A percentile compares a stretch with the other conserved stretches of the same genome.
These are phyloP conservation scores for Cucurbita moschata DNA, from an alignment of 306 rosid species.

Conservation along the genomic window DNA sequence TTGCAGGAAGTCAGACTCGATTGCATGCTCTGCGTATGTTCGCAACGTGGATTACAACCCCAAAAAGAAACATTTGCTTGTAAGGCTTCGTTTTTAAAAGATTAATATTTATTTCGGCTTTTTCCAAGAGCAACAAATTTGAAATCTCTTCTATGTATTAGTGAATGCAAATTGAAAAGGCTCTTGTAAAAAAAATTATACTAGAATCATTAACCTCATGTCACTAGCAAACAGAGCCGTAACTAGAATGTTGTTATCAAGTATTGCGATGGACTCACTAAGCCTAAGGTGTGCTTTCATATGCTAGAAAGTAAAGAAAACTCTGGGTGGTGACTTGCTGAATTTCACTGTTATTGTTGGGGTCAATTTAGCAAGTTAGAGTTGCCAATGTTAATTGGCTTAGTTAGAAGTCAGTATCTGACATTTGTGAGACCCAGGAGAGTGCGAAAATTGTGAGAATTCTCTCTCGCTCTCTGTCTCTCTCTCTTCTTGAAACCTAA, in stretches of 20 bases:
- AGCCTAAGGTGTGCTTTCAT: neutral
- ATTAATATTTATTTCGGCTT: neutral
- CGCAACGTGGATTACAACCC: slow-evolving; percentile 65
- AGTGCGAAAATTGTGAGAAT: neutral
- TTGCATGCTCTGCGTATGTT: slow-evolving; percentile 62
- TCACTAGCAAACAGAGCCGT: neutral
- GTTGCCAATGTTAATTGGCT: neutral
- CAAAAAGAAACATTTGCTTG: slow-evolving; percentile 60
- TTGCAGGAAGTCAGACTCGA: slow-evolving; percentile 66
- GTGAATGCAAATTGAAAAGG: neutral
- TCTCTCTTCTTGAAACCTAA: too few relatives aligned
- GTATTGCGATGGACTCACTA: neutral
- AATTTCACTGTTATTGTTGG: neutral
- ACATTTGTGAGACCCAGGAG: neutral
- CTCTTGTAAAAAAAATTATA: neutral
- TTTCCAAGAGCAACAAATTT: neutral
- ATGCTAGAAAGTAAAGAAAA: neutral
- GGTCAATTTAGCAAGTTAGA: neutral
- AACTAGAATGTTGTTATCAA: neutral
- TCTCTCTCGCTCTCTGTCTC: too few relatives aligned
- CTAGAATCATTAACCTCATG: neutral
- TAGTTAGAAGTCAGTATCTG: neutral
- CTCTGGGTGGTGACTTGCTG: neutral
- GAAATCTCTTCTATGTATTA: neutral
- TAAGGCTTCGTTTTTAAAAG: slow-evolving; percentile 24